Conservation (phyloP, 495 filamentous ascomycete genomes). For the Hyaloscypha hepaticicola region DNA sequence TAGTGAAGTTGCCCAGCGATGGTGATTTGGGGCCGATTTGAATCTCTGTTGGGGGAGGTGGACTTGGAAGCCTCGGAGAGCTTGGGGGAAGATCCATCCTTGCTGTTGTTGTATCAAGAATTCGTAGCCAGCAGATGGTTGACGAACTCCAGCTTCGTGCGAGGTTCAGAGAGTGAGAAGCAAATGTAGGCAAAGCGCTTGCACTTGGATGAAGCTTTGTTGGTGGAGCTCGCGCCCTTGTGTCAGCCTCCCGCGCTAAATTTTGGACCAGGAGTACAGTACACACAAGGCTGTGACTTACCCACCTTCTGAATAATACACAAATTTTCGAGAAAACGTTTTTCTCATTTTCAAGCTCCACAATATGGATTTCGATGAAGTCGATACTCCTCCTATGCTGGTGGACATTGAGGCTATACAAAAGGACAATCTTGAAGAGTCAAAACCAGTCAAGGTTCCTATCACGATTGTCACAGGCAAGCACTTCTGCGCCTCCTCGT, state of each 20-base stretch:
- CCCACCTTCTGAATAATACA: not conserved
- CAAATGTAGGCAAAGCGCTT: not conserved
- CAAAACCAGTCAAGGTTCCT: constrained; percentile 61
- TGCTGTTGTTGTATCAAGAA: not conserved
- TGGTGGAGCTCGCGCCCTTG: not conserved
- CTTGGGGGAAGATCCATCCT: constrained; percentile 65
- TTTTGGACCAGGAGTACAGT: not conserved
- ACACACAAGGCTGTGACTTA: constrained; percentile 1
- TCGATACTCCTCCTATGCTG: constrained; percentile 72
- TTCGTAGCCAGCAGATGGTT: not conserved
- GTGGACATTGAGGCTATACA: constrained; percentile 49
- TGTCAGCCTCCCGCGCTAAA: constrained; percentile 3
- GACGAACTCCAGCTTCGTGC: not conserved
- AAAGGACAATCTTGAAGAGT: constrained; percentile 43
- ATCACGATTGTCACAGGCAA: constrained; percentile 93
- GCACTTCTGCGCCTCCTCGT: constrained; percentile 13
- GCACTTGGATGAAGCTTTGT: not conserved
- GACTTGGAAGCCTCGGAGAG: constrained; percentile 84
- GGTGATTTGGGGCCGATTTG: constrained; percentile 86
- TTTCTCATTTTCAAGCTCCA: not conserved
- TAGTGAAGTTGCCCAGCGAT: constrained; percentile 54
- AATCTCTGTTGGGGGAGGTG: constrained; percentile 86
- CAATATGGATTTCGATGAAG: constrained; percentile 57
- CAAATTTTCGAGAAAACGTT: not conserved
- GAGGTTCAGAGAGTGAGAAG: not conserved